Base-by-base conservation (phyloP, 1,284 basidiomycete genomes). In the Fomitopsis palustris region DNA sequence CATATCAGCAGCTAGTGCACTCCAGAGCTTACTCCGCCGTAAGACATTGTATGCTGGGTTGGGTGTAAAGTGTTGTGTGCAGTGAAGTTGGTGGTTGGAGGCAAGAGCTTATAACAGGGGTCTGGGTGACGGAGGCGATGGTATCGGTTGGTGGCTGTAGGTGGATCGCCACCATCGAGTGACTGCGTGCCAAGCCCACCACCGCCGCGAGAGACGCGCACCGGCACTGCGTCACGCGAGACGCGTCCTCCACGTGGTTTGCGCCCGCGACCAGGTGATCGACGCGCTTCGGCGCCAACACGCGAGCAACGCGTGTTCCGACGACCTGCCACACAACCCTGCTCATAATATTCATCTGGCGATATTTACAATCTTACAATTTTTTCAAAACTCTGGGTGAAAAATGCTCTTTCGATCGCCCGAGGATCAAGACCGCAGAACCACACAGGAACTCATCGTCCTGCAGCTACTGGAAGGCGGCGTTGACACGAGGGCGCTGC, bases 391-490 rank as follows among this genome's bases (percentile, higher is more conserved):
- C 10, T 17, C 27, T 4, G 16, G 25, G 14, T 4, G 6, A 9
- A 51, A 6, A 4, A 68, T 68, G 66, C 23, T 65, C 2, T 68
- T 68, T 39, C 55, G 45, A 23, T 66, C 65, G 0, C n/a, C 49
- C 2, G 23, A 55, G 9, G 53, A 64, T 38, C 38, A 59, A 16
- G 56, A 58, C 23, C 19, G 45, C 2, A 56, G 58, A 52, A 61
- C 67, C 1, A 47, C 58, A 1, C 61, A 64, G 29, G 59, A 68
- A 17, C 61, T 68, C 16, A 64, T 68, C 38, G 59, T 68, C 12
- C 47, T 68, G 14, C 56, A 60, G 31, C 59, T 65, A 31, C 64
- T 21, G 4, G 47, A 61, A 14, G 57, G 61, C 29, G 7, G 5
- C 7, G n/a, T 5, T n/a, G 49, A 52, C 12, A 17, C 45, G 33